phyloP scores from a whole-genome alignment of 345 rosid species.

The Citrus maxima region DNA sequence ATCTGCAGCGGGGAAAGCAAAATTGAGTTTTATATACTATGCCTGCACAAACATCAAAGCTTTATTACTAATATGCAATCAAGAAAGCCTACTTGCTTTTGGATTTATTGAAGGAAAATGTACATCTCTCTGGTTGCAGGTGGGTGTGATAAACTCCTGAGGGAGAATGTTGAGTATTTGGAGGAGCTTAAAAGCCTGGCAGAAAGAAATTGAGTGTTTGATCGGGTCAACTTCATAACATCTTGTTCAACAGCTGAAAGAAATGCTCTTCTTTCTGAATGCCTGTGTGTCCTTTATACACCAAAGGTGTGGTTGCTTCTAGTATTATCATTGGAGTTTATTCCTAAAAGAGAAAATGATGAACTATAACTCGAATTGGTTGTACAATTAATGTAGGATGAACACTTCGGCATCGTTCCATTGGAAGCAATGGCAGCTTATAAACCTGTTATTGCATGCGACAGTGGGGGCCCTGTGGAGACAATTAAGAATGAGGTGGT shows the following conservation, averaged over 20 bases:
- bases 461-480: not conserved
- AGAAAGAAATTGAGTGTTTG: conserved; percentile 52
- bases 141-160: conserved; percentile 71
- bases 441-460: conserved; percentile 48
- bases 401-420: conserved; percentile 93
- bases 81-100: not conserved
- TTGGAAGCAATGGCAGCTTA: conserved; percentile 95
- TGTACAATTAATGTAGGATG: conserved; percentile 51
- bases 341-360: not conserved
- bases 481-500: conserved; percentile 43
- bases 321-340: not conserved
- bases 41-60: not conserved
- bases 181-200: conserved; percentile 72
- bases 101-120: not conserved
- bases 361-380: not conserved
- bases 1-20: not conserved
- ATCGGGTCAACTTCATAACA: conserved; percentile 55
- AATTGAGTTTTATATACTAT: not conserved
- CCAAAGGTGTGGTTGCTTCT: conserved; percentile 51
- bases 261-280: conserved; percentile 68
- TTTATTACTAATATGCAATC: not conserved
- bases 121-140: conserved; percentile 38
- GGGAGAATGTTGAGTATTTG: conserved; percentile 83
- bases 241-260: conserved; percentile 86
- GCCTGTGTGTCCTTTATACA: conserved; percentile 78